A percentile compares a stretch with the other conserved stretches of the same genome.
Evolutionary conservation across 352 stramenopile species (phyloP).

Genomic region (Globisporangium megalacanthum): DNA sequence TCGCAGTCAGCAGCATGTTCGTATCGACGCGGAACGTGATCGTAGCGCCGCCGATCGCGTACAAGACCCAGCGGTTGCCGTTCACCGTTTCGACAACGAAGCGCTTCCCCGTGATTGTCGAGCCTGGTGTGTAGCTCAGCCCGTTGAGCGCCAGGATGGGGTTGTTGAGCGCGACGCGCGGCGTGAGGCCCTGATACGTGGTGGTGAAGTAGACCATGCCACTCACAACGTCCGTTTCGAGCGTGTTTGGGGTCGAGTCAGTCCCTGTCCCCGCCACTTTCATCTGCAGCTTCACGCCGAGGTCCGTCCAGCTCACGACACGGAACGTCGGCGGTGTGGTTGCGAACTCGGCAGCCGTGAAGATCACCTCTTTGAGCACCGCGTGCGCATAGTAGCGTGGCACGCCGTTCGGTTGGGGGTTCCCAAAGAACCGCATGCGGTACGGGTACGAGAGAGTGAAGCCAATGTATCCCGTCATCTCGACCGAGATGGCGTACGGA

Average conservation of each 20-base stretch:
- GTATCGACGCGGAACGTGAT: constrained; percentile 35
- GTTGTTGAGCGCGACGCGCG: constrained; percentile 41
- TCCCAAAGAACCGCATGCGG: constrained; percentile 60
- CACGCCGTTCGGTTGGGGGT: constrained; percentile 23
- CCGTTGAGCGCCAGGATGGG: constrained; percentile 55
- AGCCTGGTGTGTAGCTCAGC: constrained; percentile 17
- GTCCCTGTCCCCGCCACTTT: constrained; percentile 4
- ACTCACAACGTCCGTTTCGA: constrained; percentile 51
- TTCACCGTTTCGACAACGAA: constrained; percentile 52
- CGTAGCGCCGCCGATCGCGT: constrained; percentile 22
- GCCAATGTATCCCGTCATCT: constrained; percentile 32
- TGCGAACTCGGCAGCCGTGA: constrained; percentile 54
- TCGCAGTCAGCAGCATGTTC: constrained; percentile 35
- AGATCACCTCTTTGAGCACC: constrained; percentile 51
- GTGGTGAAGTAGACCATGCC: constrained; percentile 73
- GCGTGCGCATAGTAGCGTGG: constrained; percentile 58
- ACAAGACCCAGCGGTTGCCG: constrained; percentile 54
- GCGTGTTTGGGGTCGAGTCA: constrained; percentile 11
- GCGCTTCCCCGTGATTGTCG: constrained; percentile 26
- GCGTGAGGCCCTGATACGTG: constrained; percentile 48
- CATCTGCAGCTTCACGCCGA: constrained; percentile 54
- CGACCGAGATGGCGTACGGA: constrained; percentile 53
- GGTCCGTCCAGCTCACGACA: constrained; percentile 58
- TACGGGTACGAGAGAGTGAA: constrained; percentile 63
- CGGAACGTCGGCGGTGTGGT: constrained; percentile 33